Conservation (phyloP, 345 rosid species). For the Clarkia xantiana region DNA sequence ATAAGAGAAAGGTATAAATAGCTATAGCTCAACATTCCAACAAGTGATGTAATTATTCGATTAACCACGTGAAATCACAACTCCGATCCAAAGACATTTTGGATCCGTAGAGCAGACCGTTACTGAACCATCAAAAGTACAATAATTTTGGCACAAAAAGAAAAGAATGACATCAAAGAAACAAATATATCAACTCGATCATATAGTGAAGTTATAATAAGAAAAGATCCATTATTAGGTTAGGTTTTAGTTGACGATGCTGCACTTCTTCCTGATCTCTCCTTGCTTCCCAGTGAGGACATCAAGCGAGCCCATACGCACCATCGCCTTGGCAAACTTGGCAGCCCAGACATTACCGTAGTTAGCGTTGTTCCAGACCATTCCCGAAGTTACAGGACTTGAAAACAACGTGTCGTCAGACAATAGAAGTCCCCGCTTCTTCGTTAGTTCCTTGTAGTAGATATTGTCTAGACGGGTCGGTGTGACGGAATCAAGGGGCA, state of each 20-base stretch:
- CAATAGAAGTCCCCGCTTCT: conserved; percentile 19
- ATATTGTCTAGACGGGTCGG: conserved; percentile 21
- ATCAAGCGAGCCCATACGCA: conserved; percentile 24
- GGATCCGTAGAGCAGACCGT: too few relatives aligned
- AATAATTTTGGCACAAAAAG: too few relatives aligned
- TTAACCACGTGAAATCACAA: too few relatives aligned
- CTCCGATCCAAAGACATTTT: too few relatives aligned
- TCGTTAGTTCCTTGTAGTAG: conserved; percentile 20
- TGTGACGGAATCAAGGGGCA: conserved; percentile 13
- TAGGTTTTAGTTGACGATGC: conserved; percentile 11
- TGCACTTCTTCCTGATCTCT: conserved; percentile 26
- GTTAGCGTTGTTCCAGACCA: conserved; percentile 17
- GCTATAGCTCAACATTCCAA: too few relatives aligned
- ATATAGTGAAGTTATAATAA: too few relatives aligned
- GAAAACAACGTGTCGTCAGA: conserved; percentile 25
- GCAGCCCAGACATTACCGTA: conserved; percentile 12
- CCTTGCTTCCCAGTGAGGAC: conserved; percentile 21
- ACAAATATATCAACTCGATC: too few relatives aligned
- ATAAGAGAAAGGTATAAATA: too few relatives aligned
- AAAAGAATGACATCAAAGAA: too few relatives aligned
- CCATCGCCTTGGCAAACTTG: conserved; percentile 25
- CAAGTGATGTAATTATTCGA: too few relatives aligned
- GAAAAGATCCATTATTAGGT: neutral
- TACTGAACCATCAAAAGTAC: too few relatives aligned
- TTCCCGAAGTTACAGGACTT: conserved; percentile 12